Base-by-base conservation (phyloP, 306 rosid species). In the Prosopis cineraria region DNA sequence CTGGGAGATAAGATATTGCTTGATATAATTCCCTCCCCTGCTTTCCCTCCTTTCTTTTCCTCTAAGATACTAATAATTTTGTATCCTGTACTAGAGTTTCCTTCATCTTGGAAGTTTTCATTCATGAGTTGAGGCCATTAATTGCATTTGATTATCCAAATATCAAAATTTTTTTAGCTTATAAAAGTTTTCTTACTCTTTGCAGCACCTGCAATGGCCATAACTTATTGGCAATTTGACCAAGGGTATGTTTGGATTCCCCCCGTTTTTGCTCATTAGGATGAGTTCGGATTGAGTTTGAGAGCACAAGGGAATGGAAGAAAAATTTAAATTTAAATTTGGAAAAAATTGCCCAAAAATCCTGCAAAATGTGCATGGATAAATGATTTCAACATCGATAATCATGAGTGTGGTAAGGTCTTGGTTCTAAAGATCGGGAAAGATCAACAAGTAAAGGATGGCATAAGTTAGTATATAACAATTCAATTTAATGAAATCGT, bases 1-100 rank as follows among this genome's bases (percentile, higher is more conserved):
- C 43, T 52, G 67, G 47, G 80, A 73, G 68, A 78, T 69, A 53
- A 59, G 70, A 31, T 65, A 36, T n/a, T 36, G 31, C 76, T 59
- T 13, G 30, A 36, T 67, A 71, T 58, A 64, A 43, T 78, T 68
- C 33, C 52, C 45, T 39, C n/a, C 52, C 33, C 20, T 68, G 11
- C 29, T 27, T 24, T 14, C 31, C 24, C 6, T 30, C 77, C 53
- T 22, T 17, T 62, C 62, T 45, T 47, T 60, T 56, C 24, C 45
- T 43, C 59, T 25, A 55, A 40, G 77, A 72, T 40, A 72, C 14
- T 45, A 7, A 50, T 41, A n/a, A 50, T 41, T 59, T 58, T 7
- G 47, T 65, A 53, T 45, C 39, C 43, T 73, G 14, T 80, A 40
- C 72, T 11, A 40, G 72, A 67, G 72, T n/a, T 74, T 25, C 40